phyloP scores from a whole-genome alignment of 179 eudicot species.

The Vitellaria paradoxa region DNA sequence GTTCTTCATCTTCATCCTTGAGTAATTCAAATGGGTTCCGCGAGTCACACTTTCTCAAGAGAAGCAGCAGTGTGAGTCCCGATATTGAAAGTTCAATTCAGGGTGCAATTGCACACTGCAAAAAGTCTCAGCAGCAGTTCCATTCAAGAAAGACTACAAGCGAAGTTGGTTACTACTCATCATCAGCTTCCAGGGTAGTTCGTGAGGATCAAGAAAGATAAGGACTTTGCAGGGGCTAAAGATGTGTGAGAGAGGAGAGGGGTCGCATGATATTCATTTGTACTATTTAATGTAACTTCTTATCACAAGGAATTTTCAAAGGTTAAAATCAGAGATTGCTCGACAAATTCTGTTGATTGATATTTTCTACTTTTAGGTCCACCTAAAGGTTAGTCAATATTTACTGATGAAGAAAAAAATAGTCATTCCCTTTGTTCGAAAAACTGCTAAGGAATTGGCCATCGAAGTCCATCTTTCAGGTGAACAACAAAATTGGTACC shows the following conservation, averaged over 20 bases:
- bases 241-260: not conserved
- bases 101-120: conserved; percentile 82
- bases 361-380: too few relatives aligned
- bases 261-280: not conserved
- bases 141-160: conserved; percentile 39
- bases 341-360: not conserved
- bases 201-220: conserved; percentile 37
- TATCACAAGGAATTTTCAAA: not conserved
- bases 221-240: conserved; percentile 23
- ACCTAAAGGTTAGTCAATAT: too few relatives aligned
- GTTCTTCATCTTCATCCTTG: conserved; percentile 27
- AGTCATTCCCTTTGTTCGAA: too few relatives aligned
- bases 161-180: conserved; percentile 43
- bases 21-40: conserved; percentile 33
- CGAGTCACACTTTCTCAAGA: conserved; percentile 32
- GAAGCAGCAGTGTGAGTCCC: conserved; percentile 37
- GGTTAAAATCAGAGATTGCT: not conserved
- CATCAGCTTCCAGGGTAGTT: conserved; percentile 45
- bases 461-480: too few relatives aligned
- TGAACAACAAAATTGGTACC: too few relatives aligned
- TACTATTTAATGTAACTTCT: too few relatives aligned
- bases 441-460: too few relatives aligned
- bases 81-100: conserved; percentile 68
- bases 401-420: too few relatives aligned
- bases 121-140: conserved; percentile 44